phyloP scores from a whole-genome alignment of 2,329 filamentous ascomycete genomes.

The Penicillium vulpinum region DNA sequence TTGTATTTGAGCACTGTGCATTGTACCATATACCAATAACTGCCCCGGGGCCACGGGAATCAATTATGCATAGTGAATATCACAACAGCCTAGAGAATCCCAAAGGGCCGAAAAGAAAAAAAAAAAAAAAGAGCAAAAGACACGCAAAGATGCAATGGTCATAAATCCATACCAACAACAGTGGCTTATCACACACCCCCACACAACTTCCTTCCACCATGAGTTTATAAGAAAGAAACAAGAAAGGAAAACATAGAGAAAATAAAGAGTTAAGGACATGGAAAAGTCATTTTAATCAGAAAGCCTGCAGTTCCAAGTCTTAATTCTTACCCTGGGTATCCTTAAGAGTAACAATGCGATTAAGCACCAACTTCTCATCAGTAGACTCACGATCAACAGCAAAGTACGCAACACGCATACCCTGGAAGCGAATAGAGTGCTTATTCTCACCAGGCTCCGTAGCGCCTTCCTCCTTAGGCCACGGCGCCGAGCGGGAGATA shows the following conservation, averaged over 20 bases:
- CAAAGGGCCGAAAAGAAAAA: background rate
- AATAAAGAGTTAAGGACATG: background rate
- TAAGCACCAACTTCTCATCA: constrained; percentile 78
- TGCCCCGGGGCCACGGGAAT: background rate
- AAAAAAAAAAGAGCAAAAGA: background rate
- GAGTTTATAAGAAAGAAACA: background rate
- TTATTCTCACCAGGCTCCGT: constrained; percentile 47
- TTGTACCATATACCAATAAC: constrained; percentile 1
- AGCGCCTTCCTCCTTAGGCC: constrained; percentile 71
- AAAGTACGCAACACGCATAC: constrained; percentile 70
- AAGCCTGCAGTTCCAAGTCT: background rate
- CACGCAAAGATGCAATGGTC: constrained; percentile 19
- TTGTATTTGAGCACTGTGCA: background rate
- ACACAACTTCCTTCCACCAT: constrained; percentile 1
- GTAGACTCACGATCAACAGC: constrained; percentile 73
- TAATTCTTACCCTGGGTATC: constrained; percentile 52
- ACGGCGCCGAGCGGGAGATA: constrained; percentile 70
- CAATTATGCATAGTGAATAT: background rate
- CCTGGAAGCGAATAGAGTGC: constrained; percentile 86
- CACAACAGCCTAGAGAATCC: background rate
- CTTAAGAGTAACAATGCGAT: constrained; percentile 88
- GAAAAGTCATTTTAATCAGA: background rate
- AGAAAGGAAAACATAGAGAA: background rate
- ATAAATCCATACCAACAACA: constrained; percentile 18
- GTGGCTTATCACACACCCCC: constrained; percentile 5